Conservation (phyloP, 2,329 filamentous ascomycete genomes). For the Fusarium nematophilum region DNA sequence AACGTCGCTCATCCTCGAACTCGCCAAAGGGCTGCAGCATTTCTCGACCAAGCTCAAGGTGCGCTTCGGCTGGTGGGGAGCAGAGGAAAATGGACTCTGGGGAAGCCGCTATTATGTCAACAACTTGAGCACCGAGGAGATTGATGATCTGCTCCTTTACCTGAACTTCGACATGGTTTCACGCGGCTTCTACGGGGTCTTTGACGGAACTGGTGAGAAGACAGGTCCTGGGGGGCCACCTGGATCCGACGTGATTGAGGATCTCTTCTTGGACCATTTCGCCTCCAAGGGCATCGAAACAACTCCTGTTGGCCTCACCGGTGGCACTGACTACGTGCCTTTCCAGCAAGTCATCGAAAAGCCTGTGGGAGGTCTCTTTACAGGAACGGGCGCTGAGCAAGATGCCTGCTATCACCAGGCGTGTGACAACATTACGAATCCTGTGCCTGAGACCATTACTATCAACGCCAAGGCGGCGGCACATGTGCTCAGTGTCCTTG, state of each 20-base stretch:
- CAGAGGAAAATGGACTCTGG: constrained; percentile 56
- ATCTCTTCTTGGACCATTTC: constrained; percentile 50
- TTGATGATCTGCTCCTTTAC: constrained; percentile 51
- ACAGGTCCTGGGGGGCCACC: constrained; percentile 50
- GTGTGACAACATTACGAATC: constrained; percentile 54
- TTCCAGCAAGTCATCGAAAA: constrained; percentile 65
- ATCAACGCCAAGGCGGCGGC: constrained; percentile 57
- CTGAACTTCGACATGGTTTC: constrained; percentile 58
- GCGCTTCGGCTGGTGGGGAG: constrained; percentile 59
- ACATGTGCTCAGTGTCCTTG: constrained; percentile 50
- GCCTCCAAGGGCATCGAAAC: constrained; percentile 47
- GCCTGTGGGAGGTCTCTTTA: constrained; percentile 68
- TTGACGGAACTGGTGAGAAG: constrained; percentile 50
- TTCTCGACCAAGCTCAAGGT: constrained; percentile 52
- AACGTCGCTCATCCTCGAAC: constrained; percentile 53
- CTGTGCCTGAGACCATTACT: constrained; percentile 50
- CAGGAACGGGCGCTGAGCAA: constrained; percentile 54
- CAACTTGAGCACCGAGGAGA: constrained; percentile 46
- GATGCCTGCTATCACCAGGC: constrained; percentile 49
- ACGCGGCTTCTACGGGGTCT: constrained; percentile 50
- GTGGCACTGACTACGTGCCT: constrained; percentile 70
- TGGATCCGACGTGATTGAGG: constrained; percentile 48
- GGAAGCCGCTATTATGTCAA: constrained; percentile 52
- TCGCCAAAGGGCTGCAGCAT: constrained; percentile 53
- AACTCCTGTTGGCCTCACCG: constrained; percentile 45